These are phyloP conservation scores for Asterophora lycoperdoides DNA, from an alignment of 768 basidiomycete genomes.

Conservation along the genomic window DNA sequence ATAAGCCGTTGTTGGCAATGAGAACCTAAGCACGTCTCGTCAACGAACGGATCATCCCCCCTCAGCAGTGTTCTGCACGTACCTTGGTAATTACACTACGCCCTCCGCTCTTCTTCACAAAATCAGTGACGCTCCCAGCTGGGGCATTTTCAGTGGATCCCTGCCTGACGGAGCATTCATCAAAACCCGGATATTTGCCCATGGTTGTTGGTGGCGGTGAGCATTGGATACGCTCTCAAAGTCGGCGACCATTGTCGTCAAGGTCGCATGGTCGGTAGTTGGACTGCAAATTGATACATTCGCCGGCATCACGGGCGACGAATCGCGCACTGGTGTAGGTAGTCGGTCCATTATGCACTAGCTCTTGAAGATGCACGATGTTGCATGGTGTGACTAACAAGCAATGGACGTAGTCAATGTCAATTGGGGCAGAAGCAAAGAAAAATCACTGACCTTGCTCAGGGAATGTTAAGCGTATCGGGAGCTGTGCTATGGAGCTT, in stretches of 20 bases:
- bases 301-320: conserved; percentile 94
- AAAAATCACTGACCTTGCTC: conserved; percentile 69
- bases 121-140: conserved; percentile 78
- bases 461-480: conserved; percentile 91
- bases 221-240: too few species aligned
- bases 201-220: too few species aligned
- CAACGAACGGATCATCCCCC: conserved; percentile 6
- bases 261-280: too few species aligned
- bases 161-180: conserved; percentile 58
- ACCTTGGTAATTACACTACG: conserved; percentile 99
- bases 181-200: too few species aligned
- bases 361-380: conserved; percentile 87
- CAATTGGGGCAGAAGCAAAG: background rate
- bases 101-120: conserved; percentile 86
- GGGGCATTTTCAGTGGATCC: conserved; percentile 86
- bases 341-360: conserved; percentile 92
- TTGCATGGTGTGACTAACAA: conserved; percentile 91
- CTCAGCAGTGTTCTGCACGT: conserved; percentile 17
- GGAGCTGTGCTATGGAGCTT: too few species aligned
- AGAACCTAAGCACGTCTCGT: conserved; percentile 60
- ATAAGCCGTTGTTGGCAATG: conserved; percentile 99
- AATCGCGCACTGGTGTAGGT: conserved; percentile 96
- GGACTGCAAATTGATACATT: conserved; percentile 94
- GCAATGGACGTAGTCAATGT: conserved; percentile 10
- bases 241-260: too few species aligned